A percentile compares a stretch with the other conserved stretches of the same genome.
phyloP scores from a whole-genome alignment of 2,329 filamentous ascomycete species.

The Alternaria sp. region DNA sequence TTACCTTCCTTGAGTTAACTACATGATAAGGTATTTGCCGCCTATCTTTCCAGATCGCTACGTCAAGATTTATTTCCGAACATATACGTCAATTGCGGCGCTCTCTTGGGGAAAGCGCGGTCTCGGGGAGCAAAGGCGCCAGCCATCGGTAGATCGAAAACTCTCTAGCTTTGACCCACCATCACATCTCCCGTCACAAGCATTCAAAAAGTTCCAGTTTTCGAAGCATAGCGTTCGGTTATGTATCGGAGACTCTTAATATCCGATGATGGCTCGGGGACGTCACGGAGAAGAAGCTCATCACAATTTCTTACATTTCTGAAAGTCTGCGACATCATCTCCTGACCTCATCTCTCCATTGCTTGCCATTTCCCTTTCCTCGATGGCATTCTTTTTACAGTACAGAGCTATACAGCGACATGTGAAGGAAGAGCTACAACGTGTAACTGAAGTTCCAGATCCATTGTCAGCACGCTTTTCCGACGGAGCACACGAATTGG shows the following conservation, averaged over 20 bases:
- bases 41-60: no score
- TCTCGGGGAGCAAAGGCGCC: conserved; percentile 3
- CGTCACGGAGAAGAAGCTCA: conserved; percentile 7
- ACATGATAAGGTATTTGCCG: neutral
- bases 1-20: neutral
- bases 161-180: conserved; percentile 7
- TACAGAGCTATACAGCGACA: conserved; percentile 4
- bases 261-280: neutral
- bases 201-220: conserved; percentile 6
- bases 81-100: neutral
- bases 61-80: neutral
- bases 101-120: neutral
- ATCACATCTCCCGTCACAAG: conserved; percentile 1
- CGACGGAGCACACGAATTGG: neutral
- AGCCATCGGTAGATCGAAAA: conserved; percentile 2
- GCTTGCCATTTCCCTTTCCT: neutral
- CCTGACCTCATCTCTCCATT: neutral
- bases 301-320: neutral
- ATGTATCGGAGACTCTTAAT: neutral
- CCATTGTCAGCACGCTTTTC: neutral
- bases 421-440: conserved; percentile 7
- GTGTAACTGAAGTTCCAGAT: conserved; percentile 5
- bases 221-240: conserved; percentile 1
- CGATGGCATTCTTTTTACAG: conserved; percentile 14
- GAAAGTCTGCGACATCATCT: neutral